Evolutionary conservation across 1,284 basidiomycete species (phyloP).

Genomic region (Fomitopsis pinicola): DNA sequence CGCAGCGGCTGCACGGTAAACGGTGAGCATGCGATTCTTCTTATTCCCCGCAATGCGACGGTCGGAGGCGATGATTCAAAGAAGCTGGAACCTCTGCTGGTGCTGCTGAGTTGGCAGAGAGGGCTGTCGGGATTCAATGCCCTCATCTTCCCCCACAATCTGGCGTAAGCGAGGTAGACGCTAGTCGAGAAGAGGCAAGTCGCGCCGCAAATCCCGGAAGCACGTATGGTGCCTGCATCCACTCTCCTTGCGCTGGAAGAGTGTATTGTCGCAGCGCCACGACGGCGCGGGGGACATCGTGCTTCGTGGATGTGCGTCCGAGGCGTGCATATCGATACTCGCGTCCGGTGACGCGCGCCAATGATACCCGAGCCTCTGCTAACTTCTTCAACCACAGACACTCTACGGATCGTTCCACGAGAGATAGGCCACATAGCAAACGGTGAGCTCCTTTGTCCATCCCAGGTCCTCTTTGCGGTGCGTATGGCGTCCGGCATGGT

Average conservation of each 20-base stretch:
- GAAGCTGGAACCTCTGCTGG: background rate
- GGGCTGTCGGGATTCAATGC: background rate
- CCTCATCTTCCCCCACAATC: background rate
- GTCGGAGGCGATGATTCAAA: background rate
- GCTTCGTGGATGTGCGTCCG: background rate
- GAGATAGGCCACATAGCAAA: background rate
- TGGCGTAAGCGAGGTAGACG: background rate
- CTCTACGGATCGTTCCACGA: background rate
- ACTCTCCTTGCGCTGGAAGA: background rate
- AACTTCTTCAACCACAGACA: background rate
- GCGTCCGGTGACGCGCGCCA: background rate
- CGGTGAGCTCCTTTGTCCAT: background rate
- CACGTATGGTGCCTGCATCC: no score
- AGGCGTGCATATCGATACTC: background rate
- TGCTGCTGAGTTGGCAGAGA: background rate
- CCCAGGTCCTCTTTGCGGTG: background rate
- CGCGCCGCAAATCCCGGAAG: background rate
- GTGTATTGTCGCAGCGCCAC: background rate
- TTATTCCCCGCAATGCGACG: background rate
- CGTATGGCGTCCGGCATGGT: background rate
- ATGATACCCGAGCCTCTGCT: background rate
- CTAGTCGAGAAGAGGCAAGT: constrained; percentile 1
- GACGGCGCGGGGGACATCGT: background rate
- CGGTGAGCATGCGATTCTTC: background rate
- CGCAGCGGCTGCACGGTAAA: background rate